phyloP scores from a whole-genome alignment of 1,139 yeast genomes.

The Hemisphaericaspora xylanilytica region DNA sequence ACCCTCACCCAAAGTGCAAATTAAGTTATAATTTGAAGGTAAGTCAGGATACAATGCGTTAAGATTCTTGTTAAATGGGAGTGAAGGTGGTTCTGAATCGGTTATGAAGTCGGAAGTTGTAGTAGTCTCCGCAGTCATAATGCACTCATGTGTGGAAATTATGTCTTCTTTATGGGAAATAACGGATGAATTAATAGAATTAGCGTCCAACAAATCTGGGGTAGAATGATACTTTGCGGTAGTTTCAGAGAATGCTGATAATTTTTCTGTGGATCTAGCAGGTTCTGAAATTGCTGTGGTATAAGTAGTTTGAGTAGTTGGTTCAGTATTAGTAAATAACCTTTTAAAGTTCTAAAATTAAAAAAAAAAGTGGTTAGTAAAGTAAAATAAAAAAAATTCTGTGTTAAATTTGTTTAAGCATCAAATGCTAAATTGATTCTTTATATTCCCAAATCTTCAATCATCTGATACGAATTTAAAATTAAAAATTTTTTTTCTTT shows the following conservation, averaged over 20 bases:
- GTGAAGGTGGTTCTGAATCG: constrained; percentile 6
- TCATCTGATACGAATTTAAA: too few relatives aligned
- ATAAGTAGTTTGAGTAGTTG: constrained; percentile 12
- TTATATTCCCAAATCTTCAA: too few relatives aligned
- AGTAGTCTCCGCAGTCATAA: constrained; percentile 3
- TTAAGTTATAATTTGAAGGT: constrained; percentile 24
- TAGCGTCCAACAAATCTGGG: constrained; percentile 4
- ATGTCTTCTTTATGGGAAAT: constrained; percentile 4
- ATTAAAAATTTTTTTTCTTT: too few relatives aligned
- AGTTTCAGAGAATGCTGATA: constrained; percentile 1
- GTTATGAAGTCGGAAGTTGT: constrained; percentile 5
- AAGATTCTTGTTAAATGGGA: constrained; percentile 13
- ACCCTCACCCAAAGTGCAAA: constrained; percentile 65
- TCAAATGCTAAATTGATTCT: too few relatives aligned
- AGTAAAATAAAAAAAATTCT: neutral
- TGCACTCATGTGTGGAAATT: constrained; percentile 1
- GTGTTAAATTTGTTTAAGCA: too few relatives aligned
- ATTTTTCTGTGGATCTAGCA: constrained; percentile 5
- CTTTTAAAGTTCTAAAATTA: constrained; percentile 10
- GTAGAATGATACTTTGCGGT: constrained; percentile 4
- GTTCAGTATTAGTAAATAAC: constrained; percentile 7
- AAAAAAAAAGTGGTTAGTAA: constrained; percentile 8
- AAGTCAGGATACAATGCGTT: constrained; percentile 22
- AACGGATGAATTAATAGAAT: constrained; percentile 6
- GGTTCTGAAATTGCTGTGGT: constrained; percentile 10